Conservation (phyloP, 805 yeast species). For the Priceomyces carsonii region DNA sequence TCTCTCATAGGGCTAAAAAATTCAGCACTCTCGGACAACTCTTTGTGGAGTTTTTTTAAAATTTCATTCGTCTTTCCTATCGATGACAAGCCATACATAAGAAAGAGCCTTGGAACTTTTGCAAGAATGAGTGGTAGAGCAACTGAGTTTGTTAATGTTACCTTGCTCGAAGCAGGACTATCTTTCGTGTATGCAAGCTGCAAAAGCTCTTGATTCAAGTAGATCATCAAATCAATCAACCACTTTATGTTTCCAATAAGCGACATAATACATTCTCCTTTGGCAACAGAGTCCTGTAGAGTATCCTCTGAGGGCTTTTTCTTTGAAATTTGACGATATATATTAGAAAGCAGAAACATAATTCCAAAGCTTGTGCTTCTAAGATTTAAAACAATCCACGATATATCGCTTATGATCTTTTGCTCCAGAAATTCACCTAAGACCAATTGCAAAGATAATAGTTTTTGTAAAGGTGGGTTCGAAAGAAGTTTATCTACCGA, state of each 20-base stretch:
- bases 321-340: conserved; percentile 65
- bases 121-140: conserved; percentile 62
- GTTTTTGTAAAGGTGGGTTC: conserved; percentile 74
- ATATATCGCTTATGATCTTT: conserved; percentile 45
- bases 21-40: conserved; percentile 40
- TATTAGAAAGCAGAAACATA: conserved; percentile 59
- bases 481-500: conserved; percentile 74
- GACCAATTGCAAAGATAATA: conserved; percentile 67
- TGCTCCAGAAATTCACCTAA: conserved; percentile 48
- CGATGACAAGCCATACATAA: conserved; percentile 66
- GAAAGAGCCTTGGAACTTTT: conserved; percentile 67
- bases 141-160: conserved; percentile 38
- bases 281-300: conserved; percentile 51
- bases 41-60: conserved; percentile 57
- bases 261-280: conserved; percentile 62
- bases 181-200: conserved; percentile 37
- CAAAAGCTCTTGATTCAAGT: conserved; percentile 70
- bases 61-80: conserved; percentile 62
- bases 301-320: conserved; percentile 54
- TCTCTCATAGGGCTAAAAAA: conserved; percentile 52
- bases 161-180: conserved; percentile 16
- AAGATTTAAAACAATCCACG: conserved; percentile 66
- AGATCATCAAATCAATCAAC: conserved; percentile 78
- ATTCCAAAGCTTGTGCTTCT: conserved; percentile 72
- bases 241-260: conserved; percentile 81